Evolutionary conservation across 176 grass and related monocot genomes (phyloP).

Genomic region (Oryza officinalis): DNA sequence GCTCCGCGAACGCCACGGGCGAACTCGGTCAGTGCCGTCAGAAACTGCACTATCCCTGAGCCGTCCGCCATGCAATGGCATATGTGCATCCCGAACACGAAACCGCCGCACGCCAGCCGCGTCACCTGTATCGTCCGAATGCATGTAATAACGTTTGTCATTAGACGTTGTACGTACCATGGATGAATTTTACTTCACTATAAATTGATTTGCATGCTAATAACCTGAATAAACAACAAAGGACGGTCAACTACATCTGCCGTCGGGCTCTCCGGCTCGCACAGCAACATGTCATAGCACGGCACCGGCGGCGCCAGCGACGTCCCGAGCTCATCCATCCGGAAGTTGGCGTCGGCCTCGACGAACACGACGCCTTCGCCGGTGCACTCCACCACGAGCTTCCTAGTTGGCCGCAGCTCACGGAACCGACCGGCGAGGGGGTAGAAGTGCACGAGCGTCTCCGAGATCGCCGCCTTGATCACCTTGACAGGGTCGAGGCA

Average conservation of each 20-base stretch:
- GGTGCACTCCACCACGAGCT: conserved; percentile 46
- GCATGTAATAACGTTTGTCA: not conserved
- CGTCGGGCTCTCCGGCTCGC: conserved; percentile 3
- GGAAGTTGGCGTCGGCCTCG: conserved; percentile 32
- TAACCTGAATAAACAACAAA: conserved; percentile 5
- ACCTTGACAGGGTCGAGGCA: not conserved
- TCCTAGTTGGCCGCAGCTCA: conserved; percentile 1
- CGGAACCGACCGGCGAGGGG: not conserved
- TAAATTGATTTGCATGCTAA: not conserved
- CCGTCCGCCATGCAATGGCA: conserved; percentile 48
- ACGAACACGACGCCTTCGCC: conserved; percentile 52
- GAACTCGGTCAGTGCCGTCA: conserved; percentile 30
- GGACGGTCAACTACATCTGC: conserved; percentile 31
- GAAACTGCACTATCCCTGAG: conserved; percentile 30
- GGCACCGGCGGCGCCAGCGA: conserved; percentile 31
- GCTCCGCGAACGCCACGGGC: conserved; percentile 17
- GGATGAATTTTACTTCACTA: not conserved
- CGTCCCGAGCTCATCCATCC: conserved; percentile 13
- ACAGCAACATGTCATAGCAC: conserved; percentile 26
- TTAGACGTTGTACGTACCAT: not conserved
- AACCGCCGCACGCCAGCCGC: conserved; percentile 34
- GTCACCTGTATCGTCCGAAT: not conserved
- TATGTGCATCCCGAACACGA: conserved; percentile 31
- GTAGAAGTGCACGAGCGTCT: not conserved
- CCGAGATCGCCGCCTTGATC: not conserved